A percentile compares a stretch with the other conserved stretches of the same genome.
phyloP scores from a whole-genome alignment of 2,329 filamentous ascomycete species.

The Blumeriella jaapii region DNA sequence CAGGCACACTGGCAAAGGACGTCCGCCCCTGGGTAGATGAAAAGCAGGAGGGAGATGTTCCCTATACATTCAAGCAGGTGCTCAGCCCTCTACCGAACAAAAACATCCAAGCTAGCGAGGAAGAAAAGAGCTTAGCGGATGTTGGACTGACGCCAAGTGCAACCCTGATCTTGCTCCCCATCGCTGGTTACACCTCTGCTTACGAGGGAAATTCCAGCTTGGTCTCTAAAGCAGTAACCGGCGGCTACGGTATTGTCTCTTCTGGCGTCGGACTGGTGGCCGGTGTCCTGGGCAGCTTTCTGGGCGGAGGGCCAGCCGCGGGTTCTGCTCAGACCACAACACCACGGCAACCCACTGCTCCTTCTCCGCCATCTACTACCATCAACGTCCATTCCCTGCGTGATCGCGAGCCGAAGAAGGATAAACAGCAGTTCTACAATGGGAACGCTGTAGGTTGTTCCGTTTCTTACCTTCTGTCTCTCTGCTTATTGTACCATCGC shows the following conservation, averaged over 20 bases:
- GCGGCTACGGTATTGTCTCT: conserved; percentile 28
- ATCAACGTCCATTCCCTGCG: conserved; percentile 38
- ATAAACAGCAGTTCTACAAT: conserved; percentile 71
- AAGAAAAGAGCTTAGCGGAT: conserved; percentile 53
- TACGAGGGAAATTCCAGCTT: conserved; percentile 33
- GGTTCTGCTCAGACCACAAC: conserved; percentile 2
- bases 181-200: conserved; percentile 47
- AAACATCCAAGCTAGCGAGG: conserved; percentile 63
- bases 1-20: conserved; percentile 47
- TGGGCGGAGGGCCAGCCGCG: conserved; percentile 29
- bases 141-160: conserved; percentile 68
- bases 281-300: conserved; percentile 32
- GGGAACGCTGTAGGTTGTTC: conserved; percentile 61
- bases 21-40: conserved; percentile 71
- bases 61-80: conserved; percentile 78
- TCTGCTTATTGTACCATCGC: no score
- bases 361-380: conserved; percentile 26
- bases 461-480: not conserved
- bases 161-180: conserved; percentile 70
- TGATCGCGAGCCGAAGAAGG: conserved; percentile 38
- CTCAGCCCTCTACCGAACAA: conserved; percentile 67
- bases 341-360: not conserved
- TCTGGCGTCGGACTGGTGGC: conserved; percentile 32
- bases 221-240: conserved; percentile 30
- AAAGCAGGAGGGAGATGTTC: conserved; percentile 44